Percentiles rank a stretch among this genome's conserved stretches.
These are phyloP conservation scores for Xylaria sp. DNA, from an alignment of 2,329 filamentous ascomycete genomes.

Conservation along the genomic window DNA sequence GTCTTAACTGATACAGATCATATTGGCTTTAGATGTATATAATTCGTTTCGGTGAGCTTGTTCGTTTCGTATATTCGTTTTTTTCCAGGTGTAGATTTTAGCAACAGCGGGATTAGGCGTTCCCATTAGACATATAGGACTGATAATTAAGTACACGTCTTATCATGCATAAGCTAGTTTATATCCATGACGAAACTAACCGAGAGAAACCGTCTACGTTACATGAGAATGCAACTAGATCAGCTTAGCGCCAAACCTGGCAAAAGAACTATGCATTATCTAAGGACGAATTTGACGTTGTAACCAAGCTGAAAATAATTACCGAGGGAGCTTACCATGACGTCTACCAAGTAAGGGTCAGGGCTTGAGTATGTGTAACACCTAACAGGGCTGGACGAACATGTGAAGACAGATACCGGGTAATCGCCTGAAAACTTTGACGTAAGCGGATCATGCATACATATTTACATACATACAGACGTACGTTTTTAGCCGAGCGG, in stretches of 20 bases:
- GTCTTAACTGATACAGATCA: not conserved
- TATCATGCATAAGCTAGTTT: constrained; percentile 1
- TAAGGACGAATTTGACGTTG: not conserved
- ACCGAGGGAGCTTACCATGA: constrained; percentile 2
- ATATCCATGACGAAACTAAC: not conserved
- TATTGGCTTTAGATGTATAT: not conserved
- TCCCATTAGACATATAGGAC: not conserved
- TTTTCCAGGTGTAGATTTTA: not conserved
- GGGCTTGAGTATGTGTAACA: constrained; percentile 20
- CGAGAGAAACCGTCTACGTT: not conserved
- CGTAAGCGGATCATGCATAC: constrained; percentile 18
- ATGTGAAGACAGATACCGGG: constrained; percentile 10
- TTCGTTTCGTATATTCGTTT: not conserved
- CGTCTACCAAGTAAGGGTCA: not conserved
- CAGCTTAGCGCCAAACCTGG: not conserved
- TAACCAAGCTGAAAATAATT: not conserved
- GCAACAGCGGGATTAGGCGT: not conserved
- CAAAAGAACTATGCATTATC: constrained; percentile 1
- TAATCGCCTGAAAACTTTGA: constrained; percentile 21
- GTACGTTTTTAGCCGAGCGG: constrained; percentile 12
- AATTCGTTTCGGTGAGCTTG: not conserved
- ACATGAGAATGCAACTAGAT: not conserved
- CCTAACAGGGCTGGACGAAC: not conserved
- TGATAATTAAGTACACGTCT: not conserved
- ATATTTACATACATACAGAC: not conserved